Conservation (phyloP, 352 stramenopile species). For the Phytopythium helicoides region DNA sequence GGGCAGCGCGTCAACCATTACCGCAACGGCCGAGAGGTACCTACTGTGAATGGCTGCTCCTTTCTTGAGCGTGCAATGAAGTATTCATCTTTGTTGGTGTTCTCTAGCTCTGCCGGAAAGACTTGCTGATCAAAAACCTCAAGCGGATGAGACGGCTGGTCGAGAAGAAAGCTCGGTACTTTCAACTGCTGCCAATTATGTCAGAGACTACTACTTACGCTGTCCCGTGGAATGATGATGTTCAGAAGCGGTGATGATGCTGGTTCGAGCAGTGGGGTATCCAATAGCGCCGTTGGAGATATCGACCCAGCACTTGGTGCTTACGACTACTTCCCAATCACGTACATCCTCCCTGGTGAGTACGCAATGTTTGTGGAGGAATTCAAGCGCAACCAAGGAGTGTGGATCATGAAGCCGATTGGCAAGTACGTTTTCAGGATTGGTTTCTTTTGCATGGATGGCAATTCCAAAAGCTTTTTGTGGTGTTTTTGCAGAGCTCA, state of each 20-base stretch:
- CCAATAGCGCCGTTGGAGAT: conserved; percentile 13
- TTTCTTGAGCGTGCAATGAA: not conserved
- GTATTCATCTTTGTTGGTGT: not conserved
- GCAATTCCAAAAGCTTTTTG: too few relatives aligned
- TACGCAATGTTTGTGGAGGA: conserved; percentile 95
- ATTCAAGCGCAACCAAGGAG: conserved; percentile 88
- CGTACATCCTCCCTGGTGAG: conserved; percentile 93
- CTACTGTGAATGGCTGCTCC: too few relatives aligned
- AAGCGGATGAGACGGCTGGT: conserved; percentile 85
- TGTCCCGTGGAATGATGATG: too few relatives aligned
- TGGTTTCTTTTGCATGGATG: too few relatives aligned
- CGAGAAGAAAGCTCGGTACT: conserved; percentile 80
- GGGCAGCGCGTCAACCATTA: conserved; percentile 92
- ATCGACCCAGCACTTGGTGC: conserved; percentile 31
- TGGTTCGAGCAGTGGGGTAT: not conserved
- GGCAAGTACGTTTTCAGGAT: conserved; percentile 57
- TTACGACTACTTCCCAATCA: conserved; percentile 92
- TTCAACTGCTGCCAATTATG: too few relatives aligned
- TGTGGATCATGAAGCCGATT: conserved; percentile 98
- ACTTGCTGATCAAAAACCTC: conserved; percentile 95
- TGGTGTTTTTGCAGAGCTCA: conserved; percentile 78
- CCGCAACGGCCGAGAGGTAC: conserved; percentile 80
- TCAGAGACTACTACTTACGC: too few relatives aligned
- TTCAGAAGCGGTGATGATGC: conserved; percentile 5
- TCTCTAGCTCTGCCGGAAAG: conserved; percentile 87